Evolutionary conservation across 345 rosid genomes (phyloP), one percentile per base, ranked within the genome.

Genomic region (Citrus medica): DNA sequence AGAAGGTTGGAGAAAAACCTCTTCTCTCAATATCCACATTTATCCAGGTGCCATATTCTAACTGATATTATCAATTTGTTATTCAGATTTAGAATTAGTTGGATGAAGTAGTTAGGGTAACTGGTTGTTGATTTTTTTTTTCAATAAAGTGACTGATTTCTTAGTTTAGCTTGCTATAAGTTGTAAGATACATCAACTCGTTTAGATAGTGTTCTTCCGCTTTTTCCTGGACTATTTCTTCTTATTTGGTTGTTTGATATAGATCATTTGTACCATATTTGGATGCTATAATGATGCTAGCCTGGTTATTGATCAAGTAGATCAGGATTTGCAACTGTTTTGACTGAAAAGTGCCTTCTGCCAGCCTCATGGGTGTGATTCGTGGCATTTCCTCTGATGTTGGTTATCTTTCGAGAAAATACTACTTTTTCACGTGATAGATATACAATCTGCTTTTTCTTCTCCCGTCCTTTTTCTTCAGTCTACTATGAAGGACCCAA

Each of bases 1-100:
- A 96, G 70, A 94, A 96, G 78, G 91, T 91, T 81, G 99, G 98
- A 38, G 99, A 96, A 83, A 96, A 94, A 83, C 92, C 97, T 65
- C 90, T 91, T 75, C 92, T 96, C 76, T 91, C 99, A n/a, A 30
- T 91, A 24, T 91, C 97, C 46, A 88, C 95, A 53, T 89, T 95
- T 82, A 74, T 85, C 65, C 98, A 95, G 95, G 99, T 92, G 86
- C 62, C 6, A 16, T 8, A 48, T 79, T 83, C 27, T 70, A 14
- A 62, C 48, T 77, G 60, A 61, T 51, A 28, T 62, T 61, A 64
- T 21, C 76, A 42, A 65, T 70, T 69, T 74, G 24, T 13, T 7
- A 9, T 73, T 66, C n/a, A 48, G n/a, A 48, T 38, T 77, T 46
- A 38, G 68, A 65, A 55, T 69, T 73, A 69, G 6, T 59, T 28